Base-by-base conservation (phyloP, 306 rosid species). In the Albizia julibrissin region DNA sequence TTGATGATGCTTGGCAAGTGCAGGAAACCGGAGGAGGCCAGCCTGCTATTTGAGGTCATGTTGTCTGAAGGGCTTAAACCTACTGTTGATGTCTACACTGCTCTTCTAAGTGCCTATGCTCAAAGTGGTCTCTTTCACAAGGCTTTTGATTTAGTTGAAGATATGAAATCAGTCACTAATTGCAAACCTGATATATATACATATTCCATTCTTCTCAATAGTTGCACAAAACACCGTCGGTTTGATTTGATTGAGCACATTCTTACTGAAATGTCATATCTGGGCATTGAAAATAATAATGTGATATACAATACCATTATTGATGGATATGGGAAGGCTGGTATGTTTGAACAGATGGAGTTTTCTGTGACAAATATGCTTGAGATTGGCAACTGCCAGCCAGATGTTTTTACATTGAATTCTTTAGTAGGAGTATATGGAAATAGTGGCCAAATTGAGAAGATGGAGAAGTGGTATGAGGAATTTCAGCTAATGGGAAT, bases 381-480 rank as follows among this genome's bases (percentile, higher is more conserved):
- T 82, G 98, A 93, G 87, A 91, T 87, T 58, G 90, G 80, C 44
- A 88, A 76, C 86, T 88, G 94, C 78, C 91, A 74, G 69, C 98
- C 98, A 5, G 98, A 93, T 76, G 78, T 93, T 85, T 91, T 91
- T 89, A 95, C 98, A 3, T 77, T 93, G 72, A 95, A 95, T 84
- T 83, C 95, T 27, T 82, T 91, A 37, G 59, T 95, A 29, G 90
- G 92, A 78, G 91, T 91, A 24, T 91, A 86, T 80, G 98, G 98
- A 79, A 90, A 88, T 33, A 56, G 69, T 42, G 90, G 92, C 58
- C 84, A 83, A 84, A 90, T 91, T 76, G 93, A 89, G 84, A 85
- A 87, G 89, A 93, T 95, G 98, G 98, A 93, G 91, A 87, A 87
- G 84, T 95, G 98, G 97, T 93, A 91, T 47, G 85, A 95, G 83